Conservation (phyloP, 177 flowering plant species). For the Tripterygium wilfordii region DNA sequence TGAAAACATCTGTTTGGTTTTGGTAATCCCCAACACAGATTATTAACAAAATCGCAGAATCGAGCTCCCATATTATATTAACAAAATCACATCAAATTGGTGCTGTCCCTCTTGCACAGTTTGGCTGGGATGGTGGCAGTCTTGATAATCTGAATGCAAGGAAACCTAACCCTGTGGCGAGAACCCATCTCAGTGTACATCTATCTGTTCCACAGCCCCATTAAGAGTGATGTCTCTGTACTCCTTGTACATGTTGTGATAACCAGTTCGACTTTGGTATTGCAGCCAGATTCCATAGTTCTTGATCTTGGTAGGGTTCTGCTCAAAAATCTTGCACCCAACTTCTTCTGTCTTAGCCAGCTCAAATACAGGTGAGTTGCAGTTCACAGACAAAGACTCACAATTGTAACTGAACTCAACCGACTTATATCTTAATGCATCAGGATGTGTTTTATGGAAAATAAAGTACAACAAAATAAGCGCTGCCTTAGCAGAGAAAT, state of each 20-base stretch:
- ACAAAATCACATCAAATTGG: too few relatives aligned
- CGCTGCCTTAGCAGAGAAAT: too few relatives aligned
- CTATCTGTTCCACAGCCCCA: conserved; percentile 61
- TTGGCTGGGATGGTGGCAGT: conserved; percentile 71
- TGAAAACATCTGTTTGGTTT: too few relatives aligned
- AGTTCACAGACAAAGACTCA: too few relatives aligned
- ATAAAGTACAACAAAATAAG: background rate
- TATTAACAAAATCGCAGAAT: too few relatives aligned
- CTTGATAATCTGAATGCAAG: conserved; percentile 76
- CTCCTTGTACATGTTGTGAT: conserved; percentile 89
- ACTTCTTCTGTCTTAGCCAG: too few relatives aligned
- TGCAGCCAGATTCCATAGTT: conserved; percentile 76
- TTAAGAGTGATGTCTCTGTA: conserved; percentile 72
- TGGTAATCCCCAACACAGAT: too few relatives aligned
- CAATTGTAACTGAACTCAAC: too few relatives aligned
- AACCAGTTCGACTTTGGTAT: conserved; percentile 73
- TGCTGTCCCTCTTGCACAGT: conserved; percentile 73
- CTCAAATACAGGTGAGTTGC: too few relatives aligned
- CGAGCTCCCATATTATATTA: too few relatives aligned
- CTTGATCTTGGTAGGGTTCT: conserved; percentile 63
- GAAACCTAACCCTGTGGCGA: conserved; percentile 70
- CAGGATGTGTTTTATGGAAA: background rate
- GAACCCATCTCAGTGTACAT: conserved; percentile 85
- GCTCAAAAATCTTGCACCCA: conserved; percentile 83
- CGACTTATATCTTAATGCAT: too few relatives aligned